A percentile compares a stretch with the other conserved stretches of the same genome.
These are phyloP conservation scores for Aspergillus nomiae DNA, from an alignment of 2,329 filamentous ascomycete species.

Conservation along the genomic window DNA sequence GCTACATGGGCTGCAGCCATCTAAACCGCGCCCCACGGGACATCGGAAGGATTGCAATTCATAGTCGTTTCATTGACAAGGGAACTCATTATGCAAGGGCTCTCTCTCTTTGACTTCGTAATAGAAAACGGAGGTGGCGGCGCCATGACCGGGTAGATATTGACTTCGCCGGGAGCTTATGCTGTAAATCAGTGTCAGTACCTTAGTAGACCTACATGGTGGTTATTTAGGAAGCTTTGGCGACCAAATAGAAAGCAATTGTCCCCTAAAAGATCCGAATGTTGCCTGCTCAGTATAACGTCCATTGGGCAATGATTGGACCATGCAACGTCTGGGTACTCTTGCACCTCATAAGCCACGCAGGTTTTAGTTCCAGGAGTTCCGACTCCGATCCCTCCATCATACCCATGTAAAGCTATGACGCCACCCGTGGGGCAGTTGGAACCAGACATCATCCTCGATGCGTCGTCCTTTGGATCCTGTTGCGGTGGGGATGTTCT, in stretches of 20 bases:
- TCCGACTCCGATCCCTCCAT: neutral
- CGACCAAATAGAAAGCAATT: neutral
- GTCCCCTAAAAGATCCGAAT: constrained; percentile 8
- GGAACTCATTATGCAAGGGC: neutral
- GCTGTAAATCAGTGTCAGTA: neutral
- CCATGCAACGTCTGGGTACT: neutral
- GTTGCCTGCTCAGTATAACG: neutral
- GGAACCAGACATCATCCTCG: constrained; percentile 11
- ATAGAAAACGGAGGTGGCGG: neutral
- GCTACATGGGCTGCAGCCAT: neutral
- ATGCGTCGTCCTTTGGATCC: neutral
- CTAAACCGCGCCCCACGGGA: neutral
- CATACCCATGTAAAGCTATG: constrained; percentile 1
- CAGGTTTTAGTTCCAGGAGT: neutral
- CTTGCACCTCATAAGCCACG: neutral
- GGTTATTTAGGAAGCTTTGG: neutral
- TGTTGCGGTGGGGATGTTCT: no score
- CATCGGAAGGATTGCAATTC: neutral
- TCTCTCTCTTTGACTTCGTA: neutral
- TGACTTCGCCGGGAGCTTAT: neutral
- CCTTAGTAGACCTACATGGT: neutral
- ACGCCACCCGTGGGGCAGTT: constrained; percentile 15
- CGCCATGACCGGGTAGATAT: neutral
- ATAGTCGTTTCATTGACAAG: neutral
- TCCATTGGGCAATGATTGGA: neutral